Base-by-base conservation (phyloP, 306 rosid genomes). In the Vachellia pachyceras region DNA sequence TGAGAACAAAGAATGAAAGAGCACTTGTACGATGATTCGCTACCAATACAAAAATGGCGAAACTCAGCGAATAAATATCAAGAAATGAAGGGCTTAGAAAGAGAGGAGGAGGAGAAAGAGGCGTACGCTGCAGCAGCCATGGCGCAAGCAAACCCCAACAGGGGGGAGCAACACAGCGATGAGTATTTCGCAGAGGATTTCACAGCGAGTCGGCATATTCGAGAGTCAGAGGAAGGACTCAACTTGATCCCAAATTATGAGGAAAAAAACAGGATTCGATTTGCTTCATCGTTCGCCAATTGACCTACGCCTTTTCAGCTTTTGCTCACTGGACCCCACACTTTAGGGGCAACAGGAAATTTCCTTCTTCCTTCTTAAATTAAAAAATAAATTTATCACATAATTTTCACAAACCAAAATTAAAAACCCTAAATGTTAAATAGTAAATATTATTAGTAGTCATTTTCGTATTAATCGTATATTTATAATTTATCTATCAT, bases 71-170 rank as follows among this genome's bases (percentile, higher is more conserved):
- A 39, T 5, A 39, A 41, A 67, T 9, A 42, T 0, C 5, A 22
- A 42, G 15, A 69, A 10, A 69, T 5, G 54, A n/a, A 9, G n/a
- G 45, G 5, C 1, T 18, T 0, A 50, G 5, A 47, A 23, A 54
- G 40, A 58, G 44, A 35, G 18, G 3, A 42, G 46, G 4, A 70
- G 22, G 39, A 36, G 80, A 67, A 50, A 7, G 29, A 47, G n/a
- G 15, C 74, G 63, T 86, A 91, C 95, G 49, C 84, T 91, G 85
- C 92, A 89, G 84, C 92, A 89, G 14, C 92, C 92, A 70, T 89
- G 92, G 18, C 88, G 65, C 35, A 89, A 57, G 79, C 92, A 86
- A 57, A 89, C 92, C 2, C 92, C 92, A 78, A 89, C 3, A 0
- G 92, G 92, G 58, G 92, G 92, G 33, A 89, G 78, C 79, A 89